phyloP scores from a whole-genome alignment of 176 grass and related monocot genomes.

The Oryza meridionalis region DNA sequence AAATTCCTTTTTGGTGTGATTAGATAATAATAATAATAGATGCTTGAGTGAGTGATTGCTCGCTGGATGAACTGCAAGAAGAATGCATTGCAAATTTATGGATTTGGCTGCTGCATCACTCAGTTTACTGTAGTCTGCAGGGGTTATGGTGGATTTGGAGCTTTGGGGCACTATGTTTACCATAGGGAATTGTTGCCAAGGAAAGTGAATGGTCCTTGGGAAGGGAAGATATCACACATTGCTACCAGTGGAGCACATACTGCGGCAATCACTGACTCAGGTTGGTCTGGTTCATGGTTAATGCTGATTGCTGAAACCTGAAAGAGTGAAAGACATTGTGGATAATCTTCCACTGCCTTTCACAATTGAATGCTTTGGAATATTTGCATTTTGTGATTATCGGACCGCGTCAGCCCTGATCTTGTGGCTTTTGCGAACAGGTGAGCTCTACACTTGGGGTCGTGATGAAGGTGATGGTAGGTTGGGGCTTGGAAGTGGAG shows the following conservation, averaged over 20 bases:
- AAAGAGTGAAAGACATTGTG: neutral
- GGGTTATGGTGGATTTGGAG: constrained; percentile 99
- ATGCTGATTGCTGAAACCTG: neutral
- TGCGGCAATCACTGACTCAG: constrained; percentile 69
- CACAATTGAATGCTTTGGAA: neutral
- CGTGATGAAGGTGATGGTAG: constrained; percentile 94
- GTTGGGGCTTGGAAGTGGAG: constrained; percentile 82
- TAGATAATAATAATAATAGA: neutral
- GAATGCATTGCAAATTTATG: constrained; percentile 26
- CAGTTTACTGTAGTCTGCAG: constrained; percentile 89
- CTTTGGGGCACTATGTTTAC: constrained; percentile 91
- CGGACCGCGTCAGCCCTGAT: neutral
- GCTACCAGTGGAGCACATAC: constrained; percentile 93
- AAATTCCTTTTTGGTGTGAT: neutral
- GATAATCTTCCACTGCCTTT: constrained; percentile 6
- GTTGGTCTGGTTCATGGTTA: constrained; percentile 27
- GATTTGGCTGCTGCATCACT: constrained; percentile 63
- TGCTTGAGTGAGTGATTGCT: neutral
- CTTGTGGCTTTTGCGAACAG: constrained; percentile 37
- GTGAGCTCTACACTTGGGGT: constrained; percentile 95
- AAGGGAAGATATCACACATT: constrained; percentile 72
- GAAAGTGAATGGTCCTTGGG: constrained; percentile 76
- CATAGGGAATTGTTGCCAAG: constrained; percentile 79
- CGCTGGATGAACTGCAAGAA: neutral
- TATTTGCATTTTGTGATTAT: neutral